Base-by-base conservation (phyloP, 805 yeast genomes). In the Wickerhamiella qilinensis region DNA sequence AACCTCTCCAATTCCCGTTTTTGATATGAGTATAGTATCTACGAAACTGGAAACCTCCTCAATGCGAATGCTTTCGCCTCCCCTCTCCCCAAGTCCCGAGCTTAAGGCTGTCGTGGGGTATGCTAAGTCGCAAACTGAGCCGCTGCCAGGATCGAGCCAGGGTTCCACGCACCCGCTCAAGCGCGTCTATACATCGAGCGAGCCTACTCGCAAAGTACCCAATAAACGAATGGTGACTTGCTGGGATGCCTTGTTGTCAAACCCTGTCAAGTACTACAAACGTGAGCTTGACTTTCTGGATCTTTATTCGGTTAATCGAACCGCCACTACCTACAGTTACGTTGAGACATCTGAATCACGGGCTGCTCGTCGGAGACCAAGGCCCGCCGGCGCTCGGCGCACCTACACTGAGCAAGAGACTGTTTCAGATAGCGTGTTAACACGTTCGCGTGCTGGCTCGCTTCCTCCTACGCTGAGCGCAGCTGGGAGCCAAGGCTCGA, bases 41-140 rank as follows among this genome's bases (percentile, higher is more conserved):
- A 12, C 30, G 7, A 28, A 28, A 6, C 5, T 28, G 7, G 30
- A 21, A 16, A 12, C 36, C 5, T 21, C n/a, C 17, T 15, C 37
- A 6, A 6, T 24, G 25, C 39, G 53, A 20, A 54, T 54, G 54
- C 50, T 53, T 12, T 54, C 58, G 19, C 58, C 58, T n/a, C 58
- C 58, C 3, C 43, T 51, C 34, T 54, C 58, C 28, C 57, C 58
- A 6, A 48, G 45, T 31, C 50, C 53, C 12, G 52, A 44, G 32
- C 44, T 39, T 32, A 42, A 42, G 9, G 20, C 20, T 21, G 16
- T 22, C 15, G 15, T 32, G 8, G 24, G 12, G 14, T 8, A 20
- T 12, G 24, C 25, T 16, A 15, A 7, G 16, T 32, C 24, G 4
- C 7, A n/a, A 8, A 28, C n/a, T n/a, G 12, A 11, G 35, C 12